Conservation (phyloP, 345 rosid species). For the Abelmoschus esculentus region DNA sequence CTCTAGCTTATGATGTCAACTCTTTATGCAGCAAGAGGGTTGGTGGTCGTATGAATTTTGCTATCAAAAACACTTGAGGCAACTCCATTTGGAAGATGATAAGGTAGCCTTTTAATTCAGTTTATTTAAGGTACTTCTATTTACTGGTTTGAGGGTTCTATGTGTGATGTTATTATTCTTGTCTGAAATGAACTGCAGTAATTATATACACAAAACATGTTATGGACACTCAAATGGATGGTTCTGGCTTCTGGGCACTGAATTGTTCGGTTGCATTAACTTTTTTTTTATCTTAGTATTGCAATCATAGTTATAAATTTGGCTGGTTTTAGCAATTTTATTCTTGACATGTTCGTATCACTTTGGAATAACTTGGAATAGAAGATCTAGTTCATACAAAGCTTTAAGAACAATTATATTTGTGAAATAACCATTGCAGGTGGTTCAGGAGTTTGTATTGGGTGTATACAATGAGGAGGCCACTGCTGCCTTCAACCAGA, state of each 20-base stretch:
- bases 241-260: neutral
- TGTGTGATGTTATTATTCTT: neutral
- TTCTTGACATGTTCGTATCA: neutral
- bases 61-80: slow-evolving; percentile 46
- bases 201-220: neutral
- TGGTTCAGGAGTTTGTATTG: slow-evolving; percentile 36
- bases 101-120: slow-evolving; percentile 34
- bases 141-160: neutral
- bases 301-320: neutral
- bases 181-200: neutral
- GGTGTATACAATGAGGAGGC: no score
- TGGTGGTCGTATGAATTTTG: slow-evolving; percentile 99
- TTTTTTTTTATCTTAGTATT: neutral
- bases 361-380: neutral
- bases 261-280: neutral
- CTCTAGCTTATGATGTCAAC: neutral
- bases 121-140: neutral
- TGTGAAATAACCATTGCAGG: slow-evolving; percentile 25
- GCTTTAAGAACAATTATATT: no score
- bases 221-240: neutral
- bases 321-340: neutral
- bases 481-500: no score
- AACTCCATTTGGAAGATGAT: slow-evolving; percentile 66
- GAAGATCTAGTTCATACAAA: no score
- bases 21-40: slow-evolving; percentile 79